phyloP scores from a whole-genome alignment of 2,329 filamentous ascomycete genomes.

The Claviceps humidiphila region DNA sequence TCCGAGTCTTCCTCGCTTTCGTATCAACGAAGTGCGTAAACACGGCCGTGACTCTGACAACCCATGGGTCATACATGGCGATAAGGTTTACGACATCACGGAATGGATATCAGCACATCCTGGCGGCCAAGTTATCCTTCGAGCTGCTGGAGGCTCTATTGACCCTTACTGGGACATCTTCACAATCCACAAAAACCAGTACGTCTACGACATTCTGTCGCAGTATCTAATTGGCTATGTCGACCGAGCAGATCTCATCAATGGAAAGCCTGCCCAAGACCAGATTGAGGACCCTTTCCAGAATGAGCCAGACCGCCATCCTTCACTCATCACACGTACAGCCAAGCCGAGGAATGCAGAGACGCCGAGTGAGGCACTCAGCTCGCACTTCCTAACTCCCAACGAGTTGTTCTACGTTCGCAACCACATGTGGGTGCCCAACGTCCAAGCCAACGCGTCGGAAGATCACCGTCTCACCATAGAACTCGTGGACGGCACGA shows the following conservation, averaged over 20 bases:
- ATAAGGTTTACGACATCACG: constrained; percentile 58
- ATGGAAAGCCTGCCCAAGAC: constrained; percentile 39
- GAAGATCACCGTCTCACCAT: constrained; percentile 34
- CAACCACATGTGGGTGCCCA: constrained; percentile 52
- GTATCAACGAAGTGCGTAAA: constrained; percentile 36
- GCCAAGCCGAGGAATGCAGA: constrained; percentile 48
- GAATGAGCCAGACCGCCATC: constrained; percentile 38
- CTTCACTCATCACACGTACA: constrained; percentile 36
- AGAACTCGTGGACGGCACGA: constrained; percentile 41
- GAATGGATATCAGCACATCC: constrained; percentile 54
- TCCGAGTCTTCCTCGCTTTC: constrained; percentile 32
- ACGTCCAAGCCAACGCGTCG: constrained; percentile 23
- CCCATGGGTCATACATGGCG: constrained; percentile 52
- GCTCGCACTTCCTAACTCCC: constrained; percentile 38
- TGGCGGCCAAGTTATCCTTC: constrained; percentile 54
- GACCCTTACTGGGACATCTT: constrained; percentile 62
- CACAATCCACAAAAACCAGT: constrained; percentile 50
- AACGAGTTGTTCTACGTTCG: constrained; percentile 45
- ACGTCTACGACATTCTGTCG: constrained; percentile 52
- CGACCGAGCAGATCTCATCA: constrained; percentile 42
- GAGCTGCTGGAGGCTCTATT: constrained; percentile 49
- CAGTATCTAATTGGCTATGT: constrained; percentile 51
- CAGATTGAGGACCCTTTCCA: constrained; percentile 48
- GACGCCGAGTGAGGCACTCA: constrained; percentile 36
- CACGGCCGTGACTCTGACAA: constrained; percentile 37